Conservation (phyloP, 208 protist species). For the Kentomonas sorsogonicus region DNA sequence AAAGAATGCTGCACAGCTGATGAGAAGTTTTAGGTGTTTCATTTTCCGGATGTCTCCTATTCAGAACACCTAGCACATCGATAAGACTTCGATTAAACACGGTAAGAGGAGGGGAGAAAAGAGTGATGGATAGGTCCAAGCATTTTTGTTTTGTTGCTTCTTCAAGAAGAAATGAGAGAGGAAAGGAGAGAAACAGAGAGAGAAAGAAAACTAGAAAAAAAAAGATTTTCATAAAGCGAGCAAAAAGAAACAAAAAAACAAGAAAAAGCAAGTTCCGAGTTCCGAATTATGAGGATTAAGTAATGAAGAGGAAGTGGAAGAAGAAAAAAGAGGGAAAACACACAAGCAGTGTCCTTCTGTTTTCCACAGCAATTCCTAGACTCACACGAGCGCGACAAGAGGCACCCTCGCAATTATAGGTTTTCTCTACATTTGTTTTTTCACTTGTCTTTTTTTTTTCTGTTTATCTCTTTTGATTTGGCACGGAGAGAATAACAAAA, state of each 20-base stretch:
- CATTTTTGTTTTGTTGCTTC: not conserved
- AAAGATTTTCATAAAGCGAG: constrained; percentile 1
- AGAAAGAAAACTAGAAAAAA: constrained; percentile 8
- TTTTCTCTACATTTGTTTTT: too few species aligned
- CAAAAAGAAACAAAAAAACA: constrained; percentile 1
- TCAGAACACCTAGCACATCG: too few species aligned
- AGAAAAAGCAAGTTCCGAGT: constrained; percentile 1
- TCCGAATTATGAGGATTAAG: not conserved
- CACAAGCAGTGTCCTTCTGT: not conserved
- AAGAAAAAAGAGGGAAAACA: not conserved
- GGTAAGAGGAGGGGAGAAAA: too few species aligned
- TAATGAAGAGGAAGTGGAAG: not conserved
- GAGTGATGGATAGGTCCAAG: too few species aligned
- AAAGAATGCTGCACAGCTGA: too few species aligned
- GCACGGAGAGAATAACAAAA: not conserved
- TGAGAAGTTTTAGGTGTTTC: too few species aligned
- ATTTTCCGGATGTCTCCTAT: too few species aligned
- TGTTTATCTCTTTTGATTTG: not conserved
- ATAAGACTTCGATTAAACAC: too few species aligned
- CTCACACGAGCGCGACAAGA: not conserved
- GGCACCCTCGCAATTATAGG: not conserved
- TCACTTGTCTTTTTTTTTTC: not conserved
- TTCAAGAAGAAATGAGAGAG: not conserved
- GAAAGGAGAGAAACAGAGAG: not conserved
- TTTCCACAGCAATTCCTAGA: not conserved